Evolutionary conservation across 208 protist genomes (phyloP).

Genomic region (Leishmania tarentolae): DNA sequence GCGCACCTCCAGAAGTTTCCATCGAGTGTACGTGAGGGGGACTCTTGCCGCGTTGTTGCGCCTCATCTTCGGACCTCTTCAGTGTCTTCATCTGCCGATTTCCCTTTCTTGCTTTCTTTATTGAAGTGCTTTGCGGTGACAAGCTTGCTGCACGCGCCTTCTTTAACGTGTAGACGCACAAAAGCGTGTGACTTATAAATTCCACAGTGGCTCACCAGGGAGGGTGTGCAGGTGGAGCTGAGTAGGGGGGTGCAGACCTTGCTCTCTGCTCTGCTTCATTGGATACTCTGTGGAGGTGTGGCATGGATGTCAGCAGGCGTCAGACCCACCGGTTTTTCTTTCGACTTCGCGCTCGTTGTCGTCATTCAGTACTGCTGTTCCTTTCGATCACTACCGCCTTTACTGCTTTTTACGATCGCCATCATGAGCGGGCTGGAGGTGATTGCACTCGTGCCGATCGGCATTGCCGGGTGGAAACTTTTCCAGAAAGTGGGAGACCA

Average conservation of each 20-base stretch:
- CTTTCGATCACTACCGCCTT: not conserved
- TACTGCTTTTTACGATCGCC: not conserved
- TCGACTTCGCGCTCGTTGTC: not conserved
- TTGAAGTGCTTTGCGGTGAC: no score
- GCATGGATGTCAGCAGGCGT: not conserved
- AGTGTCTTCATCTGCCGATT: not conserved
- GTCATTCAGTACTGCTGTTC: not conserved
- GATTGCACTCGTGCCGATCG: slow-evolving; percentile 55
- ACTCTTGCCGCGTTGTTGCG: not conserved
- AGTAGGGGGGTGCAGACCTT: not conserved
- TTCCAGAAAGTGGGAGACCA: slow-evolving; percentile 57
- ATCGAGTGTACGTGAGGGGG: not conserved
- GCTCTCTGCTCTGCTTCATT: not conserved
- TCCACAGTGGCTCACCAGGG: not conserved
- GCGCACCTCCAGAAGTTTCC: not conserved
- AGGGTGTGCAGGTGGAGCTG: not conserved
- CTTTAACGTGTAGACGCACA: not conserved
- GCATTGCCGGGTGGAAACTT: slow-evolving; percentile 56
- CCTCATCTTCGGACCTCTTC: not conserved
- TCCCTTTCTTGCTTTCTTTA: not conserved
- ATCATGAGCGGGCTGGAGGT: slow-evolving; percentile 35
- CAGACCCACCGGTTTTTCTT: not conserved
- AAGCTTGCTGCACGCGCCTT: not conserved
- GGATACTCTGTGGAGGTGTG: not conserved
- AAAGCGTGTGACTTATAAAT: not conserved